Base-by-base conservation (phyloP, 306 rosid genomes). In the Gillenia trifoliata region DNA sequence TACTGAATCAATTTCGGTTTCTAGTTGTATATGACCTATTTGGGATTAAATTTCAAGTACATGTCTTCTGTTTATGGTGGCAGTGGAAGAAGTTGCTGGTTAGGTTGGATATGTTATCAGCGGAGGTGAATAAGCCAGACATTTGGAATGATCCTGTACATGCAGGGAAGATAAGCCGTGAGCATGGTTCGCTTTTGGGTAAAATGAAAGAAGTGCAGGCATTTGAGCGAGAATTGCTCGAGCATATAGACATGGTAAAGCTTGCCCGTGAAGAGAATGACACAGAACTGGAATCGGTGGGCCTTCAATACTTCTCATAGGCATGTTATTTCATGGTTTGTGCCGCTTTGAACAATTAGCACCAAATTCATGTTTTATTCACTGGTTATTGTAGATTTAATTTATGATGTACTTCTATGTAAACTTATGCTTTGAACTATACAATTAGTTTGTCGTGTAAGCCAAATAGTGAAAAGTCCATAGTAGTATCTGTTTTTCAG, bases 241-340 rank as follows among this genome's bases (percentile, higher is more conserved):
- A 92, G 80, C 95, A 94, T 85, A 73, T 94, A 75, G 97, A 94
- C 81, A 89, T 94, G 93, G 84, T 94, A 41, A 94, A 85, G 87
- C 96, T 92, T 71, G 96, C 96, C 64, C 87, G 86, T 5, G 96
- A 89, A 78, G 99, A 94, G 80, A 83, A 87, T 75, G 96, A 90
- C 13, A 72, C 77, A 0, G 93, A 92, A 38, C 85, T 94, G 96
- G 97, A 94, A 92, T 88, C 76, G 97, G 96, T 94, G 96, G 90
- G 97, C 87, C 63, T 78, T 86, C 74, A 70, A 77, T 84, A 83
- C 89, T 83, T 82, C 86, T 79, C 75, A 77, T 92, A 94, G 93
- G 93, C 97, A 88, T 90, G 96, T 92, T 77, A 68, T 84, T 76
- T 76, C 66, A 20, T 77, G 8, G 54, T 62, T 26, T 23, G 52